Evolutionary conservation across 2,329 filamentous ascomycete species (phyloP).

Genomic region (Endothia cerciana): DNA sequence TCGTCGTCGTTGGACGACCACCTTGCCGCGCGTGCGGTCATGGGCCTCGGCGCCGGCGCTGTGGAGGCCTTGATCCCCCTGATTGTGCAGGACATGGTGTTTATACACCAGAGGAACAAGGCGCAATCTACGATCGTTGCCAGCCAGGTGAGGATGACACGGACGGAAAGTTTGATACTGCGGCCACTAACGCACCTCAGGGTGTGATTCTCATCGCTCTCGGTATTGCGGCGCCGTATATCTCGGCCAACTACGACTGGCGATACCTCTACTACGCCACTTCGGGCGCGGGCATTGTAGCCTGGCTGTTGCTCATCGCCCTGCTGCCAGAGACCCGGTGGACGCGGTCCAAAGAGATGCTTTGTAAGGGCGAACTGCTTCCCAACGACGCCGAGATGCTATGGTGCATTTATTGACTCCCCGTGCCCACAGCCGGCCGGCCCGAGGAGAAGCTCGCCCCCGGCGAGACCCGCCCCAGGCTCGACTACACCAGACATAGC

Average conservation of each 20-base stretch:
- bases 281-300: slow-evolving; percentile 36
- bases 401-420: neutral
- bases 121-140: slow-evolving; percentile 39
- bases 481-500: slow-evolving; percentile 36
- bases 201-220: slow-evolving; percentile 39
- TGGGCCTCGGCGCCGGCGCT: slow-evolving; percentile 42
- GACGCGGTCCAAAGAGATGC: slow-evolving; percentile 37
- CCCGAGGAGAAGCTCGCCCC: slow-evolving; percentile 33
- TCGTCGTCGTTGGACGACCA: slow-evolving; percentile 38
- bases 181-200: slow-evolving; percentile 14
- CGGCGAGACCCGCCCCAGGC: slow-evolving; percentile 35
- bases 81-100: slow-evolving; percentile 45
- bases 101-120: slow-evolving; percentile 43
- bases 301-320: slow-evolving; percentile 40
- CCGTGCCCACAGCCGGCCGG: slow-evolving; percentile 28
- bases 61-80: slow-evolving; percentile 43
- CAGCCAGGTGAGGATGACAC: slow-evolving; percentile 27
- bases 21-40: slow-evolving; percentile 39
- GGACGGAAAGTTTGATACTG: neutral
- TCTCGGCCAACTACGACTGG: slow-evolving; percentile 40
- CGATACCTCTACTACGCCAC: slow-evolving; percentile 42
- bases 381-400: no score
- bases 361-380: slow-evolving; percentile 31
- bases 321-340: slow-evolving; percentile 43
- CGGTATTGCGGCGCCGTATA: slow-evolving; percentile 36